Evolutionary conservation across 805 yeast genomes (phyloP).

Genomic region (Kazachstania africana): DNA sequence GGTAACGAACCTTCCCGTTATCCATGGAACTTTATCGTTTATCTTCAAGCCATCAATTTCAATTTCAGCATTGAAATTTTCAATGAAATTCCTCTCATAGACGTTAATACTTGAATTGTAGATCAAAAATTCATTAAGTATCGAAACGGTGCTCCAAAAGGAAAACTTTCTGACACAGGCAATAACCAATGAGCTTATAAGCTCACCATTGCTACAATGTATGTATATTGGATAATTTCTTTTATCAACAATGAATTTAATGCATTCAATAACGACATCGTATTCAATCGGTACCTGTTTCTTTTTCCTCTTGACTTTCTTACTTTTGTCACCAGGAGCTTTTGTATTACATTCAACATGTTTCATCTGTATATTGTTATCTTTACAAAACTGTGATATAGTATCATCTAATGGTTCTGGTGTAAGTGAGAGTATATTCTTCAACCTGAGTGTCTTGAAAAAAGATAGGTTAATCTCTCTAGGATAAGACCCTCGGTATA

Average conservation of each 20-base stretch:
- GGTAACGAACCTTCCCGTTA: slow-evolving; percentile 16
- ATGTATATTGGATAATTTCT: slow-evolving; percentile 61
- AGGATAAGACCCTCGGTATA: slow-evolving; percentile 84
- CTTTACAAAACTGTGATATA: slow-evolving; percentile 40
- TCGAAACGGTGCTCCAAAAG: slow-evolving; percentile 82
- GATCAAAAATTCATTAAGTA: slow-evolving; percentile 71
- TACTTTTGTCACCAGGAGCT: slow-evolving; percentile 8
- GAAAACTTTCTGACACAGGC: slow-evolving; percentile 79
- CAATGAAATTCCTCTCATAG: slow-evolving; percentile 76
- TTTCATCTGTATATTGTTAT: slow-evolving; percentile 44
- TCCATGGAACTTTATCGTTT: slow-evolving; percentile 26
- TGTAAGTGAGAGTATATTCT: slow-evolving; percentile 65
- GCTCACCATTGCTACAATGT: slow-evolving; percentile 86
- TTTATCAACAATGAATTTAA: slow-evolving; percentile 50
- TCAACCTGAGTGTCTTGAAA: slow-evolving; percentile 50
- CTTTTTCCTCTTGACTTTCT: slow-evolving; percentile 62
- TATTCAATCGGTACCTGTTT: slow-evolving; percentile 73
- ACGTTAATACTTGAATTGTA: slow-evolving; percentile 69
- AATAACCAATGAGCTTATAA: slow-evolving; percentile 68
- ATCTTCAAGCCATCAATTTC: slow-evolving; percentile 32
- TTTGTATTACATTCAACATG: slow-evolving; percentile 34
- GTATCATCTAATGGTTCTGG: slow-evolving; percentile 53
- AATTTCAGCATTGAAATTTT: slow-evolving; percentile 58
- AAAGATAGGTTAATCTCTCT: slow-evolving; percentile 61
- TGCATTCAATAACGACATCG: slow-evolving; percentile 43